phyloP scores from a whole-genome alignment of 169 alveolate genomes.

The Plasmodium coatneyi region DNA sequence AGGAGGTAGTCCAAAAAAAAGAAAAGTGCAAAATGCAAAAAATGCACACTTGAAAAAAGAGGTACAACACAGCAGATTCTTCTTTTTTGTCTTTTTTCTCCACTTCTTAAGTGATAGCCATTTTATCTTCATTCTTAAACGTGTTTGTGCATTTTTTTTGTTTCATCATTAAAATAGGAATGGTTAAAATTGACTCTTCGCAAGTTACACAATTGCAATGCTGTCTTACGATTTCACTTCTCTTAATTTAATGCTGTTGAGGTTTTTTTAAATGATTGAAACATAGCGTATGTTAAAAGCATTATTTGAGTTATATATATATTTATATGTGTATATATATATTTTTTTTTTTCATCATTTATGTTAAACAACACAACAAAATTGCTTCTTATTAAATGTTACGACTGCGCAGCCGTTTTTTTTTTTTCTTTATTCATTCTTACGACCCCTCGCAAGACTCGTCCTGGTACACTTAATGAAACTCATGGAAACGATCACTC shows the following conservation, averaged over 20 bases:
- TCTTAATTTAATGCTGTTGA: not conserved
- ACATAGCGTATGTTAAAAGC: not conserved
- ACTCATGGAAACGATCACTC: too few relatives aligned
- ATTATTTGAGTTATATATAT: conserved; percentile 5
- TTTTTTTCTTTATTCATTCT: too few relatives aligned
- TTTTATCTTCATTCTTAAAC: not conserved
- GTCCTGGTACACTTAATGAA: too few relatives aligned
- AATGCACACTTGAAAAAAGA: too few relatives aligned
- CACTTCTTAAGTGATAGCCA: not conserved
- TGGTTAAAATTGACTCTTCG: not conserved
- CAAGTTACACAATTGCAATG: not conserved
- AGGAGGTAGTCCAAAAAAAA: too few relatives aligned
- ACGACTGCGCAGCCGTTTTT: not conserved
- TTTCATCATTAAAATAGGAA: not conserved
- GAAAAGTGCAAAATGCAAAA: too few relatives aligned
- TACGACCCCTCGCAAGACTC: too few relatives aligned
- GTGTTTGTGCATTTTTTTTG: not conserved
- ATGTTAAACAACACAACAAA: conserved; percentile 11
- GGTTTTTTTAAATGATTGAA: not conserved
- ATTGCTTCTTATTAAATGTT: conserved; percentile 2
- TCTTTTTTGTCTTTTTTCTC: not conserved
- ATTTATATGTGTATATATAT: not conserved
- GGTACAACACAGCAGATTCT: too few relatives aligned
- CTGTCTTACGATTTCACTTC: not conserved
- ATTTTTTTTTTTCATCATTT: not conserved